Base-by-base conservation (phyloP, 148 eudicot species). In the Rheum nobile region DNA sequence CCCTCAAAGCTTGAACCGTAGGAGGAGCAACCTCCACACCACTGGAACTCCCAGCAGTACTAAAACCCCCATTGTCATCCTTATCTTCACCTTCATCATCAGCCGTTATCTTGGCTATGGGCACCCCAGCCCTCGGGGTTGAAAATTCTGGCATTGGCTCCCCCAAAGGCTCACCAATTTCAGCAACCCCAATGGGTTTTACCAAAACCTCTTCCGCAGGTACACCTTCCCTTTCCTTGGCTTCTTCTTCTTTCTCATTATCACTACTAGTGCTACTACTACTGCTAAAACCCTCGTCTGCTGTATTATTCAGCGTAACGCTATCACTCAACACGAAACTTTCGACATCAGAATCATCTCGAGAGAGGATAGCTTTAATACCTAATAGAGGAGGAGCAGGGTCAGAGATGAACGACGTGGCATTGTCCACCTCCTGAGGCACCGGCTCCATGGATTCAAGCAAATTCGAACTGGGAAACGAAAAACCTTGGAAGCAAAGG, bases 181-280 rank as follows among this genome's bases (percentile, higher is more conserved):
- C 67, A 29, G 43, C 88, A 43, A 39, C 72, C 37, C 24, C 77
- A 24, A 65, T 46, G 0, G 41, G 21, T 29, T 78, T 68, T 9
- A 67, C 76, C 29, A 72, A 39, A 35, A 65, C 43, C 16, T 24
- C 57, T 43, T 28, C 46, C 35, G 80, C 88, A 46, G 86, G 85
- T 61, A 80, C 87, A 75, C 83, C 91, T 21, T 80, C 79, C 35
- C 88, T 90, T 73, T 87, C 85, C 76, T 77, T 76, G 74, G 80
- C 1, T 22, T 55, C 52, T 17, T 39, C 67, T 29, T 57, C 44
- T 24, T 63, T 72, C 13, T 61, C 78, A 75, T 70, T 80, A 71
- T 81, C 39, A 39, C 75, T 42, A 35, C 75, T 55, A 43, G 67
- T 43, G 52, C 69, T 79, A 74, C 17, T 42, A 47, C 13, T 68